These are phyloP conservation scores for Termitomyces sp. DNA, from an alignment of 768 basidiomycete species.

Conservation along the genomic window DNA sequence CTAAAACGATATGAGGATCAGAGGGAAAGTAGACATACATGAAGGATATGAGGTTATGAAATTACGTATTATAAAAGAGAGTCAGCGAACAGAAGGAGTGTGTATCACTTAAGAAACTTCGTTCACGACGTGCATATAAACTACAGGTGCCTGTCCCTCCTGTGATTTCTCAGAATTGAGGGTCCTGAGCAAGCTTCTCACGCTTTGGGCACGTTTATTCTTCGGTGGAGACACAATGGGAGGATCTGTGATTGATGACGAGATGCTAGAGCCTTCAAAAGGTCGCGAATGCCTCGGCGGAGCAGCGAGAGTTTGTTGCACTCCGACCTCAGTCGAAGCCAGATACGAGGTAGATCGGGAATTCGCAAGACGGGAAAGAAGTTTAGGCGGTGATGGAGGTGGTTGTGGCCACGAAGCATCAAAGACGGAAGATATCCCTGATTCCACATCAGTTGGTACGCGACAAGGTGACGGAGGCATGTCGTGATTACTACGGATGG, in stretches of 20 bases:
- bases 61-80: neutral
- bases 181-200: constrained; percentile 21
- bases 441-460: constrained; percentile 25
- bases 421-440: constrained; percentile 31
- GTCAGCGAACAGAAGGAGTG: neutral
- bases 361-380: neutral
- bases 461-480: constrained; percentile 15
- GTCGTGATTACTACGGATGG: constrained; percentile 3
- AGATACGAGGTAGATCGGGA: neutral
- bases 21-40: neutral
- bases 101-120: constrained; percentile 25
- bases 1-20: neutral
- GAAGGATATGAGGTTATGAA: neutral
- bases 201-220: constrained; percentile 16
- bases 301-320: constrained; percentile 14
- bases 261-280: constrained; percentile 25
- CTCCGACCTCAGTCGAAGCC: constrained; percentile 4
- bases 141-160: constrained; percentile 16
- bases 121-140: constrained; percentile 40
- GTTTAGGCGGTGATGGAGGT: constrained; percentile 13
- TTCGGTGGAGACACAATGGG: constrained; percentile 7
- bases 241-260: constrained; percentile 18
- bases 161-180: constrained; percentile 21
- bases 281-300: constrained; percentile 19
- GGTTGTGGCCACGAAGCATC: constrained; percentile 35